Evolutionary conservation across 164 flowering plant genomes (phyloP), one percentile per base, ranked within the genome.

Genomic region (Sedum album): DNA sequence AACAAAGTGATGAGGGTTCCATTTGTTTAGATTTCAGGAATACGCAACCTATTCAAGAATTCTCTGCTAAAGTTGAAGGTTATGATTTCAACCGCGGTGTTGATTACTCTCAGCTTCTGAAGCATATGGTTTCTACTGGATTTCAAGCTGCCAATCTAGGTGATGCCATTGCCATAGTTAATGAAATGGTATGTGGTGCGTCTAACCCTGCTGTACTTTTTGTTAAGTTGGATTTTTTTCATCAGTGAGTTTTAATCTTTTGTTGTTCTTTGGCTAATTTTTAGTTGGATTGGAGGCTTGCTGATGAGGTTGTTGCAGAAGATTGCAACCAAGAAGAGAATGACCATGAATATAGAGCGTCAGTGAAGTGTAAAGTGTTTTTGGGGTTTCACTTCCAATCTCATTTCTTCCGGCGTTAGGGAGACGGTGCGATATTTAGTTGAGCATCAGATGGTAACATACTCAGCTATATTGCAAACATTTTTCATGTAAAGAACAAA

Each of bases 111-210:
- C n/a, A n/a, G n/a, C n/a, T n/a, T n/a, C n/a, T n/a, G n/a, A n/a
- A n/a, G n/a, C n/a, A n/a, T n/a, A 66, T 95, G 82, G 44, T 78
- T 35, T 76, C 89, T 33, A 88, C 96, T 41, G 97, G 97, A 1
- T 95, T 91, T 65, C 99, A 91, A 75, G 99, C 99, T 48, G 87
- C 97, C 71, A 90, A 92, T 71, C 88, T 91, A 51, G 99, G 97
- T 3, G 97, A 95, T 6, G 96, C 97, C 63, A 85, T 95, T 53
- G 73, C 83, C 60, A 74, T 84, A 13, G 90, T 92, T 42, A 88
- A 90, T 71, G 75, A 85, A 31, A 95, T 95, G 99, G 99, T 94
- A 65, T 66, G 48, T 61, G n/a, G n/a, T n/a, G 53, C 51, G 48
- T 60, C 15, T 17, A 41, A 13, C 2, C 60, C 30, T 44, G 14